Base-by-base conservation (phyloP, 202 grass and related monocot genomes). In the Schoenoplectus tabernaemontani region DNA sequence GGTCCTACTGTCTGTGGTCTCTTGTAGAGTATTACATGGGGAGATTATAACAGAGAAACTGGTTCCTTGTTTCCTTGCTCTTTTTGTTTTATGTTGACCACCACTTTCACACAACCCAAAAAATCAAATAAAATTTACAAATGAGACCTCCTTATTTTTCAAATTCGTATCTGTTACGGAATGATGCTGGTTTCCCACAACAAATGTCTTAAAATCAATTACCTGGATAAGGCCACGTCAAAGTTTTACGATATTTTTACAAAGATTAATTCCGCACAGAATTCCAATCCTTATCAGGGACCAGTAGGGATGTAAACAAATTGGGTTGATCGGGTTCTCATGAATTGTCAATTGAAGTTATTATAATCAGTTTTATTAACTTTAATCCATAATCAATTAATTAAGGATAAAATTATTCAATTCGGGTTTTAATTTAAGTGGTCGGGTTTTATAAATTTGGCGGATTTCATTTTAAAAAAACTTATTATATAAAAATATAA, bases 21-120 rank as follows among this genome's bases (percentile, higher is more conserved):
- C 0, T 74, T 6, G 34, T 51, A 74, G 15, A 3, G 0, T 74
- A 7, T 1, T 7, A 54, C 7, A 51, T n/a, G 26, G 26, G 15
- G 4, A 74, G 7, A 10, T 74, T 36, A 47, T 54, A 75, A 28
- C 11, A 71, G 47, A 32, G 16, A 34, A 75, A 56, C 28, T 2
- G 7, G 13, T 10, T n/a, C 2, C 70, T 34, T 6, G 32, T 75
- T 36, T 20, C 8, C 46, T 30, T 75, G 34, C 23, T 80, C 42
- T 64, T 36, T 80, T 65, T 44, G 78, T 59, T 80, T 64, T 80
- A 65, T 8, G 42, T 80, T 80, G 78, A 60, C 76, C 41, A 47
- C n/a, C 8, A 80, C 59, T 80, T 80, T 80, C 78, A 65, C 41
- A 65, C 15, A 20, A 65, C 50, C 58, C 59, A 38, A 69, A 61